Evolutionary conservation across 225 moss, liverwort and hornwort species (phyloP).

Genomic region (Polytrichum formosum): DNA sequence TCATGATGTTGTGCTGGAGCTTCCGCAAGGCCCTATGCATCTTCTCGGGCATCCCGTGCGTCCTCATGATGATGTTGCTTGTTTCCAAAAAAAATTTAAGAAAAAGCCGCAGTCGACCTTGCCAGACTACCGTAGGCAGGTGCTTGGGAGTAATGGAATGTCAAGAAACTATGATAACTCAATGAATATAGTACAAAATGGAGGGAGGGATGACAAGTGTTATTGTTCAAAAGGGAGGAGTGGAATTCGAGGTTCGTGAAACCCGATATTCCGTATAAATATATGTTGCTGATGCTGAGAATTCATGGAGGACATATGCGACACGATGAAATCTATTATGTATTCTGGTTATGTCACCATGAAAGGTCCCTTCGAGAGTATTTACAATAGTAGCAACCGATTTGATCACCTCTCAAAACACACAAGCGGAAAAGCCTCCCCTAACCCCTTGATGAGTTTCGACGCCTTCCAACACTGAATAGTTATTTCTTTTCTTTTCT

Average conservation of each 20-base stretch:
- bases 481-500: no score
- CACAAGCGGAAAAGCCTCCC: neutral
- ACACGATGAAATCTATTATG: no score
- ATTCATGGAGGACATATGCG: conserved; percentile 2
- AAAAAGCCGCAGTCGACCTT: neutral
- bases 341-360: conserved; percentile 7
- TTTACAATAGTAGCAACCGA: neutral
- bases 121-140: neutral
- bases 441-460: neutral
- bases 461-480: no score
- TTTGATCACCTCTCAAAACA: neutral
- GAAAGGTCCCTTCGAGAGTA: neutral
- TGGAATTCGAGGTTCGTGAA: conserved; percentile 8
- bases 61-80: conserved; percentile 2
- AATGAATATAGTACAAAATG: neutral
- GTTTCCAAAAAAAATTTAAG: neutral
- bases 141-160: conserved; percentile 4
- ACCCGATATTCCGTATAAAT: conserved; percentile 7
- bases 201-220: neutral
- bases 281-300: conserved; percentile 11
- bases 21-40: conserved; percentile 6
- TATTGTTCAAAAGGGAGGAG: conserved; percentile 3
- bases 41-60: conserved; percentile 8
- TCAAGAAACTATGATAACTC: neutral
- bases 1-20: conserved; percentile 3